These are phyloP conservation scores for Syzygium jambos DNA, from an alignment of 345 rosid species.

Conservation along the genomic window DNA sequence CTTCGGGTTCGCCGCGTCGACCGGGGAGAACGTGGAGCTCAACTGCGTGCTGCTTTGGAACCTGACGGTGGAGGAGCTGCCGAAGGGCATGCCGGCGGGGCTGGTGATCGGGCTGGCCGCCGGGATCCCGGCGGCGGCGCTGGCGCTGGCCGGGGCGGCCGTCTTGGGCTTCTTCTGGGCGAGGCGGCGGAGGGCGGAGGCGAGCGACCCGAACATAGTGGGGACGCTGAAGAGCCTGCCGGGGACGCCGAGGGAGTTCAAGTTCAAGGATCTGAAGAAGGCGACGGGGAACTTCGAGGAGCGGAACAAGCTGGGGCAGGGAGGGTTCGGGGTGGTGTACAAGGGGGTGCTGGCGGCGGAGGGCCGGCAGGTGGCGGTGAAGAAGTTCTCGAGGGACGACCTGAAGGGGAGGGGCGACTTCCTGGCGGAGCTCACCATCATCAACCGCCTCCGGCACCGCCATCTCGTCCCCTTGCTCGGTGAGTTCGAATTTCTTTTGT, in stretches of 20 bases:
- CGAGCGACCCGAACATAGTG: conserved; percentile 18
- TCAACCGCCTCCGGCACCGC: conserved; percentile 50
- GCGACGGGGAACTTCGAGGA: conserved; percentile 55
- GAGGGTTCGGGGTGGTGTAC: conserved; percentile 47
- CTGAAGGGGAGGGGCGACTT: conserved; percentile 43
- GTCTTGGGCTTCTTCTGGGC: background rate
- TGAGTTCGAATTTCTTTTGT: background rate
- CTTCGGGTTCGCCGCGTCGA: conserved; percentile 51
- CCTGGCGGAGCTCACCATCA: conserved; percentile 50
- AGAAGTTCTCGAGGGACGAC: conserved; percentile 34
- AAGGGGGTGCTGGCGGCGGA: conserved; percentile 34
- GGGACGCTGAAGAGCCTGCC: conserved; percentile 46
- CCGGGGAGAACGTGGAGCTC: conserved; percentile 27
- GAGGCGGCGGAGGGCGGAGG: conserved; percentile 10
- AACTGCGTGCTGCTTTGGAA: conserved; percentile 49
- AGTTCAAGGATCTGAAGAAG: conserved; percentile 37
- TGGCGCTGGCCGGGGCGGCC: conserved; percentile 1
- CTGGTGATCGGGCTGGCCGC: conserved; percentile 13
- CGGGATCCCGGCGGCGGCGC: conserved; percentile 10
- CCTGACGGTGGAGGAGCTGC: conserved; percentile 34
- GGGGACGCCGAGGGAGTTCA: conserved; percentile 40
- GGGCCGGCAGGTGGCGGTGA: conserved; percentile 38
- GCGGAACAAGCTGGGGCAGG: conserved; percentile 43
- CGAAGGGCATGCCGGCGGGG: background rate
- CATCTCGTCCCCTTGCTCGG: conserved; percentile 50